Evolutionary conservation across 2,329 filamentous ascomycete genomes (phyloP).

Genomic region (Emydomyces testavorans): DNA sequence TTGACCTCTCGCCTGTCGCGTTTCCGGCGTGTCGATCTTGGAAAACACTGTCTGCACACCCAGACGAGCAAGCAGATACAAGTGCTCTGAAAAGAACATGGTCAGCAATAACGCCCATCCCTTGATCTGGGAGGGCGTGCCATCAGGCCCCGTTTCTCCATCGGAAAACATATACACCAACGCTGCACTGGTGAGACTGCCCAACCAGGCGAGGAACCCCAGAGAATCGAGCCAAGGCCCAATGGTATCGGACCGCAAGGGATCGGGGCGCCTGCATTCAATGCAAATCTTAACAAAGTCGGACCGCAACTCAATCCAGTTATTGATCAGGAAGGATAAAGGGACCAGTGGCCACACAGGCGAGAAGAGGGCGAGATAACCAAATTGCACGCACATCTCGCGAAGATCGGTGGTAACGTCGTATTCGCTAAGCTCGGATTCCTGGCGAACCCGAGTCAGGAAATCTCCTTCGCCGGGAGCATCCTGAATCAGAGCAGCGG

Average conservation of each 20-base stretch:
- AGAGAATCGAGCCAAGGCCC: conserved; percentile 82
- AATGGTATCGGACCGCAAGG: conserved; percentile 83
- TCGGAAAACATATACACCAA: conserved; percentile 82
- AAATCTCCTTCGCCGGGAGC: conserved; percentile 68
- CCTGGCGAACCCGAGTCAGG: conserved; percentile 65
- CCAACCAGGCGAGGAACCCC: conserved; percentile 85
- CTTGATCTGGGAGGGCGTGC: conserved; percentile 50
- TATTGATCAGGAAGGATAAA: conserved; percentile 80
- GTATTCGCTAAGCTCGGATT: conserved; percentile 72
- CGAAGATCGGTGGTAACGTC: conserved; percentile 83
- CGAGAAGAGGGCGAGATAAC: conserved; percentile 82
- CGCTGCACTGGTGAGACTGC: conserved; percentile 74
- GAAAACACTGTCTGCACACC: conserved; percentile 60
- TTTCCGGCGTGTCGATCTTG: conserved; percentile 73
- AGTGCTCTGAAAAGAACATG: conserved; percentile 77
- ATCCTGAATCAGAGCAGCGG: conserved; percentile 49
- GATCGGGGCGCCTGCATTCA: conserved; percentile 77
- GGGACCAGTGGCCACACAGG: conserved; percentile 91
- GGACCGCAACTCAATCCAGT: conserved; percentile 88
- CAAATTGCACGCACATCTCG: conserved; percentile 85
- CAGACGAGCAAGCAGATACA: conserved; percentile 69
- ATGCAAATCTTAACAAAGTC: conserved; percentile 91
- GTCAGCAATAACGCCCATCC: conserved; percentile 70
- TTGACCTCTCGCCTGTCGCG: conserved; percentile 74
- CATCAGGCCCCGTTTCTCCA: conserved; percentile 13